Evolutionary conservation across 805 yeast species (phyloP), one percentile per base, ranked within the genome.

Genomic region (Sungouiozyma intestinalis): DNA sequence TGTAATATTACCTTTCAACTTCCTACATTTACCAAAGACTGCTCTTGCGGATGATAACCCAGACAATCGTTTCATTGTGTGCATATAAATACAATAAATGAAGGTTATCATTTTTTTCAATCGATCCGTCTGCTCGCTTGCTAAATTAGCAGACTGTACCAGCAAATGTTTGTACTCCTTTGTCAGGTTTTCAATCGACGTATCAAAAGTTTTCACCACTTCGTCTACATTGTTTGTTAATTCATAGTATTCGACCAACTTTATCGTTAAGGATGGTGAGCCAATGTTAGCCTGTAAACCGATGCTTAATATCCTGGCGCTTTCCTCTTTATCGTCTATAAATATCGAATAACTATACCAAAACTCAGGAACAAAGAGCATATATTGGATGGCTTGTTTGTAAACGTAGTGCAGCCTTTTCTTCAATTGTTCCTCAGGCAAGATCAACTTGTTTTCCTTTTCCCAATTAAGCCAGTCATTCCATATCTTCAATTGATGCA

Each of bases 381-480:
- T 46, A 43, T 51, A 51, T 41, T 58, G 51, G 7, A 79, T 66
- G 1, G 92, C 78, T 58, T 85, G 84, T 49, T 73, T 73, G 58
- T 75, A 85, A n/a, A 81, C 81, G 55, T 78, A 84, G 31, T 72
- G 72, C 13, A 87, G 68, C 54, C 97, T 72, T 40, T 68, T 67
- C 20, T 69, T 66, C 18, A 79, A 54, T 4, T 62, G 53, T 9
- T 70, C 75, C 19, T 73, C 76, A 5, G 71, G 66, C 17, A 83
- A 59, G 18, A 75, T 77, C 46, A 88, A 59, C 36, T 79, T 81
- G 58, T 92, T 88, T 36, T 67, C 65, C 49, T 71, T 72, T 55
- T 92, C 97, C 77, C 92, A 83, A 7, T 70, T 70, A 29, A 87
- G 72, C 95, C 96, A 85, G 14, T 68, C 64, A 36, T 69, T 62